A percentile compares a stretch with the other conserved stretches of the same genome.
Conservation (phyloP, 768 basidiomycete species). For the Podaxis sp. region DNA sequence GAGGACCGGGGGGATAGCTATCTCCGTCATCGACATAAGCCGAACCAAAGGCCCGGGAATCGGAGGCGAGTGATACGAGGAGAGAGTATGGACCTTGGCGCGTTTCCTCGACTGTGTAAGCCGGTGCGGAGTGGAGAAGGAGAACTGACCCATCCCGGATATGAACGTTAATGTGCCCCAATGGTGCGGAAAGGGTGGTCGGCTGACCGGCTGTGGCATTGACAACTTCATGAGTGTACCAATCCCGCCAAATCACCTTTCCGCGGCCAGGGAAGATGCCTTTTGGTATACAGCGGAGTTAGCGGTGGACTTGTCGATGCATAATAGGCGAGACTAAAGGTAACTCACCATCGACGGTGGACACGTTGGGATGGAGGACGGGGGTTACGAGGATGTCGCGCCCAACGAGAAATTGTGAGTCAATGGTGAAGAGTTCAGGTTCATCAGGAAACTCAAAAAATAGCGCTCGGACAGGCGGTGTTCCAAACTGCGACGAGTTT, state of each 20-base stretch:
- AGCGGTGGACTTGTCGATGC: neutral
- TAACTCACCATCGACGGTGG: slow-evolving; percentile 56
- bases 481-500: slow-evolving; percentile 57
- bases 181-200: slow-evolving; percentile 58
- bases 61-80: slow-evolving; percentile 47
- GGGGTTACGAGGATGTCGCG: slow-evolving; percentile 71
- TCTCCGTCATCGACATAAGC: slow-evolving; percentile 72
- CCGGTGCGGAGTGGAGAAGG: slow-evolving; percentile 57
- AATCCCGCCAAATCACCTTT: slow-evolving; percentile 61
- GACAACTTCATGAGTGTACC: slow-evolving; percentile 62
- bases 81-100: slow-evolving; percentile 56
- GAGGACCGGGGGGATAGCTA: slow-evolving; percentile 52
- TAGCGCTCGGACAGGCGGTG: slow-evolving; percentile 69
- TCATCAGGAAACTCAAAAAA: slow-evolving; percentile 79
- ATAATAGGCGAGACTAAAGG: neutral
- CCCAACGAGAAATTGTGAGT: slow-evolving; percentile 72
- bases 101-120: slow-evolving; percentile 67
- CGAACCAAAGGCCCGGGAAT: slow-evolving; percentile 50
- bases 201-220: slow-evolving; percentile 34
- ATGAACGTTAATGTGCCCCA: slow-evolving; percentile 74
- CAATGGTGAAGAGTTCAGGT: slow-evolving; percentile 55
- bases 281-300: slow-evolving; percentile 18
- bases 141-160: slow-evolving; percentile 66
- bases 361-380: slow-evolving; percentile 63
- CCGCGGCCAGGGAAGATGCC: slow-evolving; percentile 66